Conservation (phyloP, 768 basidiomycete species). For the Nidula microcarpa region DNA sequence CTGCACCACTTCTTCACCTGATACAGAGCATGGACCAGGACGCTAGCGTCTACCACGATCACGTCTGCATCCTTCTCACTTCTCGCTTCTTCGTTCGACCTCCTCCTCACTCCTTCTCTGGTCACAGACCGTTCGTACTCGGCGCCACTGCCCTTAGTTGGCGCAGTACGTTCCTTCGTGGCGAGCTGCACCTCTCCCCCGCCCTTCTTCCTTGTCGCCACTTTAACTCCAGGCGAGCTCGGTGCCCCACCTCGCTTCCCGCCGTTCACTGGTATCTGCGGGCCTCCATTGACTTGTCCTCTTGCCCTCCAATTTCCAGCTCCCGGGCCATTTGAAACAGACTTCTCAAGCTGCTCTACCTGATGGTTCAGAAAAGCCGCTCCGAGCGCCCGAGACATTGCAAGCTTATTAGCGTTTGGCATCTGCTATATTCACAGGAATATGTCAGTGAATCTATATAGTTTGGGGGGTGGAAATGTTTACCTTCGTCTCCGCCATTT, state of each 20-base stretch:
- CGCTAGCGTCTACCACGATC: slow-evolving; percentile 78
- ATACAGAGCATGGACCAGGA: slow-evolving; percentile 72
- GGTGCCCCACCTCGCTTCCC: slow-evolving; percentile 22
- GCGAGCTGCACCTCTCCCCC: slow-evolving; percentile 13
- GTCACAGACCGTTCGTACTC: slow-evolving; percentile 13
- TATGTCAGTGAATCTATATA: not conserved
- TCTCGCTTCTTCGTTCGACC: slow-evolving; percentile 25
- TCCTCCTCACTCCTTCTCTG: slow-evolving; percentile 18
- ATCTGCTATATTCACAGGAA: not conserved
- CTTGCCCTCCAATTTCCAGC: slow-evolving; percentile 64
- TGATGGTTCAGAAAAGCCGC: slow-evolving; percentile 87
- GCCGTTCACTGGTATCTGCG: slow-evolving; percentile 11
- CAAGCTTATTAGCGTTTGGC: slow-evolving; percentile 50
- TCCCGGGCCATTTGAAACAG: slow-evolving; percentile 50
- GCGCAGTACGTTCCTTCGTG: slow-evolving; percentile 8
- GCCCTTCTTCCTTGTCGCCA: slow-evolving; percentile 24
- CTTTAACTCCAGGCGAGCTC: slow-evolving; percentile 25
- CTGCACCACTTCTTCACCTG: slow-evolving; percentile 83
- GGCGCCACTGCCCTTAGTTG: slow-evolving; percentile 12
- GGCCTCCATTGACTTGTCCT: slow-evolving; percentile 13
- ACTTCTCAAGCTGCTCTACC: slow-evolving; percentile 83
- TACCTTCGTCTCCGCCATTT: not conserved
- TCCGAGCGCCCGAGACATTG: slow-evolving; percentile 84
- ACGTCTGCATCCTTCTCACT: slow-evolving; percentile 65
- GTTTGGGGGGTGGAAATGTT: not conserved